Evolutionary conservation across 2,329 filamentous ascomycete genomes (phyloP), one percentile per base, ranked within the genome.

Genomic region (Emergomyces pasteurianus): DNA sequence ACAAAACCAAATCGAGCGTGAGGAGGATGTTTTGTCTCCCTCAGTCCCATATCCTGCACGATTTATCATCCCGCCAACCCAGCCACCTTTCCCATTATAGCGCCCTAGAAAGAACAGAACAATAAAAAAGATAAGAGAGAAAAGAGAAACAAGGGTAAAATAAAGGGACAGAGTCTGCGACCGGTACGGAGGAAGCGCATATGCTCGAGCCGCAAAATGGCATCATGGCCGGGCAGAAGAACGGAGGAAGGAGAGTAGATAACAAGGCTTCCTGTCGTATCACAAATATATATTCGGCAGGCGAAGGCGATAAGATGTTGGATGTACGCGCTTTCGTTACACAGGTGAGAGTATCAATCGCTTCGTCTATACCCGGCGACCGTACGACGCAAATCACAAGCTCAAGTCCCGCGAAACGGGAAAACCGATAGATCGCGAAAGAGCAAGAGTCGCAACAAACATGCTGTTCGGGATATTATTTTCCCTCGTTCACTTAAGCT

Each of bases 41-140:
- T 31, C 31, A 55, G 36, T 60, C 36, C 49, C 58, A 52, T 46
- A 50, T n/a, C 58, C 47, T 52, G 40, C 40, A 18, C 40, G 40
- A 57, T 46, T 55, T 66, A 72, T 69, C 67, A 65, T 67, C 69
- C 69, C 71, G 68, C 69, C 67, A 68, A 71, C 68, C 69, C 68
- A 65, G 67, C 68, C 70, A 65, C 67, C 70, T 72, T 72, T 71
- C 69, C 71, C 70, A 72, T 74, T 73, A 73, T 68, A 74, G 72
- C 72, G 73, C 72, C 73, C 68, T 68, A 57, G 62, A 55, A 63
- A 65, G 63, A 68, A 62, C 64, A 56, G 57, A 59, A 58, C 38
- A 62, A 12, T 56, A 60, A 42, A 62, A 58, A 49, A 60, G 60
- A 53, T 52, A 65, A 61, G 59, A 64, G 47, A 62, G 63, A 63